A percentile compares a stretch with the other conserved stretches of the same genome.
Evolutionary conservation across 306 rosid species (phyloP).

Genomic region (Corylus americana): DNA sequence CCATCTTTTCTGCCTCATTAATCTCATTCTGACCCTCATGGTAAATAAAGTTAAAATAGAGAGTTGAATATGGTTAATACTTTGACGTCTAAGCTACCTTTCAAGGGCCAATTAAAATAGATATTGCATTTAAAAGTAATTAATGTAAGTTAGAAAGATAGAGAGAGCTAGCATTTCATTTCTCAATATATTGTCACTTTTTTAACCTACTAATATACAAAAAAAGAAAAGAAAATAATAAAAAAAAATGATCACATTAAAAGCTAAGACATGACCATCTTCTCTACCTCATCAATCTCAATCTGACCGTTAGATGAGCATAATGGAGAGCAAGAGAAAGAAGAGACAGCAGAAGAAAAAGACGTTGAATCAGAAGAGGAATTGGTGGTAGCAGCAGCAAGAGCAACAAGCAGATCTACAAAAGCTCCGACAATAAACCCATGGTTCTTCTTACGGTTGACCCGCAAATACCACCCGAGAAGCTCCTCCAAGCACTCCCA

Average conservation of each 20-base stretch:
- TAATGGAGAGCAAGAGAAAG: constrained; percentile 42
- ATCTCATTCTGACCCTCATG: too few relatives aligned
- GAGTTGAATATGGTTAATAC: too few relatives aligned
- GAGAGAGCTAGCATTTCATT: neutral
- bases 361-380: constrained; percentile 28
- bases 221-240: neutral
- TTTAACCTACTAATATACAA: constrained; percentile 31
- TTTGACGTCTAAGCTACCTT: too few relatives aligned
- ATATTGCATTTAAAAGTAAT: neutral
- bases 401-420: constrained; percentile 58
- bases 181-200: constrained; percentile 16
- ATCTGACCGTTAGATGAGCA: constrained; percentile 4
- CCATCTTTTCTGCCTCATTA: too few relatives aligned
- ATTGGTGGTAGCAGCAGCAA: constrained; percentile 23
- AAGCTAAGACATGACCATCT: constrained; percentile 26
- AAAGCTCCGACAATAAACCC: constrained; percentile 72
- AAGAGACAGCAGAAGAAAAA: constrained; percentile 53
- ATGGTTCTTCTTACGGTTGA: constrained; percentile 65
- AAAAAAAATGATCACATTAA: neutral
- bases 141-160: neutral
- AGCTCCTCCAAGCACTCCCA: constrained; percentile 77
- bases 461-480: constrained; percentile 65
- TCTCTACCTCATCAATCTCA: constrained; percentile 35
- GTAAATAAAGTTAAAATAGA: too few relatives aligned
- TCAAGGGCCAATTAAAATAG: neutral